Conservation (phyloP, 768 basidiomycete species). For the Guyanaporus albipodus region DNA sequence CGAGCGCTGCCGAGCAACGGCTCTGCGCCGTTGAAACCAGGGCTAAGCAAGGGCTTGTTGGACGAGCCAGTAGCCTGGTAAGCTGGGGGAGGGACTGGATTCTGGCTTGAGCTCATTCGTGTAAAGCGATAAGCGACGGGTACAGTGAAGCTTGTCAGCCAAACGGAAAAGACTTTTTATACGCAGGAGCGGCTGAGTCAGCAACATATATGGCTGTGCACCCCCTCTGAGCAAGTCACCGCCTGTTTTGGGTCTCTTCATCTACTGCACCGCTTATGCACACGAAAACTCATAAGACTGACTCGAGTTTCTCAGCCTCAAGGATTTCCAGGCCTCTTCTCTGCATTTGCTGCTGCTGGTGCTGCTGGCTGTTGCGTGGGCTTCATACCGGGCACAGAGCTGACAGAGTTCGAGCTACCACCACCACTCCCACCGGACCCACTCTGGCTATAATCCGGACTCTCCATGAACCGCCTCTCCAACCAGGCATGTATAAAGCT, state of each 20-base stretch:
- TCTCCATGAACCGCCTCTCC: constrained; percentile 18
- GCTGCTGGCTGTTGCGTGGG: constrained; percentile 10
- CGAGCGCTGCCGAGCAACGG: constrained; percentile 56
- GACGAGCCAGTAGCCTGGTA: constrained; percentile 46
- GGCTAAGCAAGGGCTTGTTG: constrained; percentile 31
- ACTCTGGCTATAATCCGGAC: constrained; percentile 30
- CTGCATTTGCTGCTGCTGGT: background rate
- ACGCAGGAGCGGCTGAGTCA: constrained; percentile 24
- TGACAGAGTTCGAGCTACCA: constrained; percentile 3
- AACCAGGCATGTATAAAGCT: too few relatives aligned
- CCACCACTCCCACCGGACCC: constrained; percentile 6
- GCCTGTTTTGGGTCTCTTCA: constrained; percentile 1
- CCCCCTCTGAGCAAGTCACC: background rate
- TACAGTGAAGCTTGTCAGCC: too few relatives aligned
- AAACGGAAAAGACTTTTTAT: constrained; percentile 8
- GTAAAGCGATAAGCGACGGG: constrained; percentile 21
- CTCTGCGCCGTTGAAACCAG: constrained; percentile 40
- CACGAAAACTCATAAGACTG: constrained; percentile 1
- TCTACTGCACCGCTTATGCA: background rate
- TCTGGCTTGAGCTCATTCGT: constrained; percentile 52
- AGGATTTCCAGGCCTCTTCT: constrained; percentile 3
- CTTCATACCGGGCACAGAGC: constrained; percentile 10
- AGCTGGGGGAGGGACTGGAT: constrained; percentile 58
- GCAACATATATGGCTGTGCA: constrained; percentile 21
- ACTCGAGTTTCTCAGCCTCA: background rate